Base-by-base conservation (phyloP, 352 stramenopile genomes). In the Phytophthora lateralis region DNA sequence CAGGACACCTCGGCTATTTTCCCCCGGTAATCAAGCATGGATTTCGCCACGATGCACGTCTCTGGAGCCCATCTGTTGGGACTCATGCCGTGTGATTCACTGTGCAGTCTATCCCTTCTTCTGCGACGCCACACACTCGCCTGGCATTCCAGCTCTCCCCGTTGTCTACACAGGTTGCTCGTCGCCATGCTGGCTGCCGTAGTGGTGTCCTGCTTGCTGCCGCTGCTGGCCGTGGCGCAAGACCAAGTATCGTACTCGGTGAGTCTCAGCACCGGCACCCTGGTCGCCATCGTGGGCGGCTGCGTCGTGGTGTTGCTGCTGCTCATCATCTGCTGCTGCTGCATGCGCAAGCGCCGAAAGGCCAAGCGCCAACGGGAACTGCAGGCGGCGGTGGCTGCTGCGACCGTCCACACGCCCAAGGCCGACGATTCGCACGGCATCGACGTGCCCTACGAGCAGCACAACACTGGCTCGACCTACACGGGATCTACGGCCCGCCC, bases 261-360 rank as follows among this genome's bases (percentile, higher is more conserved):
- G 42, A 69, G 61, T 37, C 47, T 72, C 46, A 72, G 64, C 58
- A 69, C 58, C 1, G 58, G 58, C 35, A 43, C 58, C 8, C 45
- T 66, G 18, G 43, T 72, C 49, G 64, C 21, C 42, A 72, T 72
- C 52, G 35, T 63, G 4, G 58, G 17, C 17, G 64, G 58, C 21
- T 66, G 54, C 24, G 29, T 72, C 32, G 46, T 68, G 7, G 45
- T 55, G 34, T 18, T 72, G 10, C 24, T 67, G 52, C 27, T 69
- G 48, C 15, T 72, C 51, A 58, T 68, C 35, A 50, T 32, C 45
- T 68, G 52, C 53, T 72, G 64, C 43, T 72, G 64, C 42, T 72
- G 47, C 64, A 43, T 59, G 38, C 46, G 55, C n/a, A 63, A 63
- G 43, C 52, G 64, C 7, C 58, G 64, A 24, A 63, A 55, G 38